Evolutionary conservation across 345 rosid species (phyloP).

Genomic region (Tarenaya hassleriana): DNA sequence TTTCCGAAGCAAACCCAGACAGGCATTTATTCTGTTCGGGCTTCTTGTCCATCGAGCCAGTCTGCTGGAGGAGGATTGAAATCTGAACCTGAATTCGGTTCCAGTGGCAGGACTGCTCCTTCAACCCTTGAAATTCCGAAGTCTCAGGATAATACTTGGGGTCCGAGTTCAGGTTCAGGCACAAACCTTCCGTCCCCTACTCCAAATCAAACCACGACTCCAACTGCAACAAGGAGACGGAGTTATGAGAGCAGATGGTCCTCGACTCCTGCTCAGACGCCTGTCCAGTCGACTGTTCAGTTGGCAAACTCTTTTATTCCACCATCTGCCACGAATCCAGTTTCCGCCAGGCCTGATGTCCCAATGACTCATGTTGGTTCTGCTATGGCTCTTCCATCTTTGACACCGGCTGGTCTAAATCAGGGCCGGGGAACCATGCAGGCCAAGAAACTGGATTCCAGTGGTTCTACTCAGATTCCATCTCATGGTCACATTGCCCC

Average conservation of each 20-base stretch:
- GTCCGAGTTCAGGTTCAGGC: too few relatives aligned
- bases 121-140: constrained; percentile 51
- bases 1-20: constrained; percentile 46
- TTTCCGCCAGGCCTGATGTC: constrained; percentile 33
- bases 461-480: too few relatives aligned
- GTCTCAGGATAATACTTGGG: constrained; percentile 48
- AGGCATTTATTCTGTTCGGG: constrained; percentile 29
- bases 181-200: constrained; percentile 90
- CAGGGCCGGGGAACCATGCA: constrained; percentile 47
- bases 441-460: constrained; percentile 16
- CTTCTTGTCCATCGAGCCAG: constrained; percentile 28
- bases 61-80: too few relatives aligned
- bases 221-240: constrained; percentile 35
- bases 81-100: constrained; percentile 31
- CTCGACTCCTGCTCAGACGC: constrained; percentile 47
- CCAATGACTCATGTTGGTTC: constrained; percentile 33
- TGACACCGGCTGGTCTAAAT: constrained; percentile 35
- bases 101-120: constrained; percentile 30
- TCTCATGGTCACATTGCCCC: too few relatives aligned
- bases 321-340: constrained; percentile 31
- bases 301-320: constrained; percentile 17
- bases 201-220: constrained; percentile 52
- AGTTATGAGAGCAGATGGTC: constrained; percentile 62
- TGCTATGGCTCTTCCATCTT: constrained; percentile 36
- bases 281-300: constrained; percentile 31